Evolutionary conservation across 1,284 basidiomycete species (phyloP), one percentile per base, ranked within the genome.

Genomic region (Ustilago tritici): DNA sequence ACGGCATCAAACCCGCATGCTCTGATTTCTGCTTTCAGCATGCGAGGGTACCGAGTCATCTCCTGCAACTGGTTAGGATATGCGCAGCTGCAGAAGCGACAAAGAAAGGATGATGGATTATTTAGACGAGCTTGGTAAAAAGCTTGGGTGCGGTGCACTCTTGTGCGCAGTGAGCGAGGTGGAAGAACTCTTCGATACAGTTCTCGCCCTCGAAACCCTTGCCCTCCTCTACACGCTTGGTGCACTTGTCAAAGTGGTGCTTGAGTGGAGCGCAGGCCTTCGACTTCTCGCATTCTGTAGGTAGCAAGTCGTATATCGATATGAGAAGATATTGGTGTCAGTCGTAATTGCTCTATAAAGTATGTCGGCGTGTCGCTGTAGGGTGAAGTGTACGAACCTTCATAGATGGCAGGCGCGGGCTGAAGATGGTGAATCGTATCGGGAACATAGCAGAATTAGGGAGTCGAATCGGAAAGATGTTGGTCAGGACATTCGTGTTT

Each of bases 161-260:
- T 65, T 80, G 76, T 34, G 82, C 79, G 65, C 82, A 84, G 75
- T 84, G 81, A 61, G 80, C 70, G 41, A 84, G 78, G 69, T 84
- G 82, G 80, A 84, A 73, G 62, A 86, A 85, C 63, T 86, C 84
- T 64, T 86, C 84, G 53, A 84, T 80, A 78, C 84, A 86, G 80
- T 83, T 83, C 65, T 86, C 84, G 46, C 75, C 76, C 56, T 83
- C 76, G 71, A 80, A 84, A 52, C 82, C 84, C 67, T 85, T 81
- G 69, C 84, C 84, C 49, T 76, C 79, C 23, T 75, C 70, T 34
- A 86, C 84, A 15, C 84, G 81, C 75, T 81, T 78, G 68, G 80
- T 61, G 80, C 84, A 86, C 56, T 85, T 83, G 53, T 85, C 82
- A 60, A 86, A 86, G 82, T 86, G 84, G 73, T 84, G 83, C 79